A percentile compares a stretch with the other conserved stretches of the same genome.
These are phyloP conservation scores for Nakazawaea anatomiae DNA, from an alignment of 805 yeast species.

Conservation along the genomic window DNA sequence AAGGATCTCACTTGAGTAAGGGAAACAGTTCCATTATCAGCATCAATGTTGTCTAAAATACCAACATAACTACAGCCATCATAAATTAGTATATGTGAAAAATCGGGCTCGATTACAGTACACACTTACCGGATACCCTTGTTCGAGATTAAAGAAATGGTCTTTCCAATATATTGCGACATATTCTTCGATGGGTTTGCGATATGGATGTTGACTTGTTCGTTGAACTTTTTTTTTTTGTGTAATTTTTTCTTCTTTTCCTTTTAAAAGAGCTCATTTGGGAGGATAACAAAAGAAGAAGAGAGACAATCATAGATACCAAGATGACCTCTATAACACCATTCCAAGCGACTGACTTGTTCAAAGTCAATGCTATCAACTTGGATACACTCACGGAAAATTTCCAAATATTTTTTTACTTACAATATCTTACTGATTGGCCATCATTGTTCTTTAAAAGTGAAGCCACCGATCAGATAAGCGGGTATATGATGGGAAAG, in stretches of 20 bases:
- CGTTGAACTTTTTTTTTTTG: conserved; percentile 3
- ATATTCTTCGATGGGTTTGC: conserved; percentile 28
- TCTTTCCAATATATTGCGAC: conserved; percentile 92
- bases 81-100: not conserved
- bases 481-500: conserved; percentile 93
- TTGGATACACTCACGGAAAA: conserved; percentile 90
- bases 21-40: conserved; percentile 86
- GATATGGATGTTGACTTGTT: not conserved
- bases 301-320: too few species aligned
- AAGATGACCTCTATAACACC: conserved; percentile 85
- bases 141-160: conserved; percentile 73
- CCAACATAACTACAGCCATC: conserved; percentile 70
- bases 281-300: too few species aligned
- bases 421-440: conserved; percentile 80
- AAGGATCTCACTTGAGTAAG: conserved; percentile 71
- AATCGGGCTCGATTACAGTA: conserved; percentile 8
- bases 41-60: conserved; percentile 77
- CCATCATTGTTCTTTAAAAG: conserved; percentile 86
- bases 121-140: conserved; percentile 55
- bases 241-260: not conserved
- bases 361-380: conserved; percentile 68
- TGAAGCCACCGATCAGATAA: conserved; percentile 16
- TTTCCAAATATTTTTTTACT: conserved; percentile 77
- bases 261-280: not conserved
- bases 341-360: conserved; percentile 80